phyloP scores from a whole-genome alignment of 1,139 yeast species.

The Debaryomyces nepalensis region DNA sequence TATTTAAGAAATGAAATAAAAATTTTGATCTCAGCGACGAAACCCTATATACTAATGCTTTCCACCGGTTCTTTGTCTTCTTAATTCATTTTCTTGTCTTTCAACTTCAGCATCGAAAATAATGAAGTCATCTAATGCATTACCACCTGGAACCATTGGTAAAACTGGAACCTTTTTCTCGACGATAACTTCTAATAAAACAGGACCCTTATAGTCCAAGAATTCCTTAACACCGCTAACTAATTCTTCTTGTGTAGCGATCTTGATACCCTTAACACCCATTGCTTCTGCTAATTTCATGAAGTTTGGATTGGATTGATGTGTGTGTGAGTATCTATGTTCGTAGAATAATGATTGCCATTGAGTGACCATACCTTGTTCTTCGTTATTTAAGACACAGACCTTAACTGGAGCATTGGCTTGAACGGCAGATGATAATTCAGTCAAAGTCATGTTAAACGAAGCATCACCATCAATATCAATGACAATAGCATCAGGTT shows the following conservation, averaged over 20 bases:
- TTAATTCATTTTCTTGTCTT: constrained; percentile 67
- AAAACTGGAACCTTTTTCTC: constrained; percentile 97
- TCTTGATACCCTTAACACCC: constrained; percentile 85
- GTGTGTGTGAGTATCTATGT: constrained; percentile 95
- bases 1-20: constrained; percentile 5
- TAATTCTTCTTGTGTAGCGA: constrained; percentile 67
- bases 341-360: constrained; percentile 98
- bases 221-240: constrained; percentile 67
- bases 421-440: constrained; percentile 92
- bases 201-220: constrained; percentile 80
- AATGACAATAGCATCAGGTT: constrained; percentile 91
- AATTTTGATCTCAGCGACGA: background rate
- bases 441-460: constrained; percentile 94
- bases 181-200: constrained; percentile 84
- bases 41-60: constrained; percentile 36
- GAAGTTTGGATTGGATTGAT: constrained; percentile 92
- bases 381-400: constrained; percentile 90
- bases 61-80: constrained; percentile 64
- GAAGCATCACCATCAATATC: constrained; percentile 99
- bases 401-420: constrained; percentile 89
- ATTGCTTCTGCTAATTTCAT: constrained; percentile 91
- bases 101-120: constrained; percentile 82
- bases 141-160: constrained; percentile 98
- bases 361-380: constrained; percentile 99
- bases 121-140: constrained; percentile 90